Conservation (phyloP, 192 early-diverging fungal species). For the Dissophora ornata region DNA sequence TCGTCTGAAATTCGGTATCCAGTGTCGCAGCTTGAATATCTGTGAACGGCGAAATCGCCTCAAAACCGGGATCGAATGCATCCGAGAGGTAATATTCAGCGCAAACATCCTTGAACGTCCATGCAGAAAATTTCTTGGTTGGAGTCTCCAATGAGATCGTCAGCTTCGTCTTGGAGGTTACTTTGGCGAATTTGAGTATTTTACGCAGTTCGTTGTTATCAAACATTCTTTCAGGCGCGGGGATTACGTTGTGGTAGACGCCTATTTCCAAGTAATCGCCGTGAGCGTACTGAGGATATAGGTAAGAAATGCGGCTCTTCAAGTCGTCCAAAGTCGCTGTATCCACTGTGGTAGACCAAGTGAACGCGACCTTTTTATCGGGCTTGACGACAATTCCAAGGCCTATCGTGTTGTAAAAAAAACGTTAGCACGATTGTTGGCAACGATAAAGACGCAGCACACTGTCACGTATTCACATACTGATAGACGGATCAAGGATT, state of each 20-base stretch:
- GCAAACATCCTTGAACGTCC: conserved; percentile 32
- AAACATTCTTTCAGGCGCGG: neutral
- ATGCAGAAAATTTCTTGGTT: conserved; percentile 16
- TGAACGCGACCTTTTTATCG: conserved; percentile 19
- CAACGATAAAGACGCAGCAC: no score
- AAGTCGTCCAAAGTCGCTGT: neutral
- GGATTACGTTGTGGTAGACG: conserved; percentile 13
- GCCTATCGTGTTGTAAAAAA: neutral
- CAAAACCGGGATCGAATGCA: neutral
- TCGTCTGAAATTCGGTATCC: conserved; percentile 8
- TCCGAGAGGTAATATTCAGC: conserved; percentile 19
- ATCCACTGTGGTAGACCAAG: conserved; percentile 3
- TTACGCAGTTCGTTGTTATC: conserved; percentile 10
- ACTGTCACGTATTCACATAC: no score
- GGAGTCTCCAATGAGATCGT: conserved; percentile 19
- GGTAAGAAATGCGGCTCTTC: neutral
- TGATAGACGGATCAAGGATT: no score
- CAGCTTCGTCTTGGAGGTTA: neutral
- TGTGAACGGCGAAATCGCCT: neutral
- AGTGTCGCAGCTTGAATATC: neutral
- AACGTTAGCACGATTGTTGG: no score
- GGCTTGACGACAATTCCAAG: conserved; percentile 6
- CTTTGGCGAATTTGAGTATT: conserved; percentile 14
- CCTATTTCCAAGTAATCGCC: conserved; percentile 13
- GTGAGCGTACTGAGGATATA: conserved; percentile 24